Base-by-base conservation (phyloP, 225 moss, liverwort and hornwort species). In the Antitrichia curtipendula region DNA sequence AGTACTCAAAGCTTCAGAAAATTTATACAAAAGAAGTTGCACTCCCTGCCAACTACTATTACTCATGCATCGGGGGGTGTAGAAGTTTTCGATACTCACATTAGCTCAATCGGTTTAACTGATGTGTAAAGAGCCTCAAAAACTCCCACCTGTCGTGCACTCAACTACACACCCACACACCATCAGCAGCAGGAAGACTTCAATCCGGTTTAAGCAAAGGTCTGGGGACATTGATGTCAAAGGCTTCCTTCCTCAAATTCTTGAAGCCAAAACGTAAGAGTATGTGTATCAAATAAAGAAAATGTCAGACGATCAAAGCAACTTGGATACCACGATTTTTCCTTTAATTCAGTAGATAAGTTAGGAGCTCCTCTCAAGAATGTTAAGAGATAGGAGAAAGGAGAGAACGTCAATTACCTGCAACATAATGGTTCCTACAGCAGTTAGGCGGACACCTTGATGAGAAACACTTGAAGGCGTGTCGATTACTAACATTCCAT, bases 111-210 rank as follows among this genome's bases (percentile, higher is more conserved):
- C 62, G 99, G 99, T 88, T 95, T 97, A 31, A 96, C 94, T 56
- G 99, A 95, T 82, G 92, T 95, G 91, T 96, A 99, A 61, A 99
- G 93, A 34, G 97, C 85, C 75, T 96, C 99, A 90, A 99, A 94
- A 87, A 99, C 96, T 90, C 99, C 99, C 83, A 97, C 94, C 89
- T 93, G 95, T 80, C 95, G 96, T 82, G 97, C 95, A 94, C 97
- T 99, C 83, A 97, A 91, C 99, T 99, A 89, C 69, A 88, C 66
- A 82, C 59, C 11, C 87, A 86, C 36, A 75, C 58, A 81, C n/a
- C 50, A 81, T 82, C 86, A 72, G 75, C 24, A 85, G n/a, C 28
- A 59, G 43, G 58, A 59, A 59, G 59, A 43, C 31, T 47, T 47
- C 61, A 15, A 34, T 61, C 78, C 52, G 31, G 68, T 53, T 81